Conservation (phyloP, 1,139 yeast genomes). For the Yamadazyma triangularis region DNA sequence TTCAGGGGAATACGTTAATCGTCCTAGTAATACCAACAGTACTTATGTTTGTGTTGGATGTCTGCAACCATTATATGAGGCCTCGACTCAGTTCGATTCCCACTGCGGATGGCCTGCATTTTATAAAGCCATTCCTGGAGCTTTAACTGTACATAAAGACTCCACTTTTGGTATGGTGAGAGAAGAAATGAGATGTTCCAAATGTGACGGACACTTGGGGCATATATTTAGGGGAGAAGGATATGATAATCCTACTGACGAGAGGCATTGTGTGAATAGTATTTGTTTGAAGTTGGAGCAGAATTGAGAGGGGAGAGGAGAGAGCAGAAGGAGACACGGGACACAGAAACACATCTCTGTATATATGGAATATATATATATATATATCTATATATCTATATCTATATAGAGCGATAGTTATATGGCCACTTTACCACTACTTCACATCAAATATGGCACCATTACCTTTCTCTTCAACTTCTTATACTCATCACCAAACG, state of each 20-base stretch:
- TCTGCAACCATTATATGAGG: conserved; percentile 68
- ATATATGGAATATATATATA: no score
- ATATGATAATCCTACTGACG: conserved; percentile 81
- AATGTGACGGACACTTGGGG: conserved; percentile 94
- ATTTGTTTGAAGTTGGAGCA: conserved; percentile 60
- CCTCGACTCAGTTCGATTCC: conserved; percentile 77
- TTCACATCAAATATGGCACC: no score
- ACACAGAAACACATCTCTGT: no score
- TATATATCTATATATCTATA: no score
- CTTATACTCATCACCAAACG: conserved; percentile 75
- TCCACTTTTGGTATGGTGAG: conserved; percentile 67
- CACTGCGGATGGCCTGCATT: conserved; percentile 99
- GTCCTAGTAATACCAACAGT: conserved; percentile 47
- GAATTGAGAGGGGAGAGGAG: background rate
- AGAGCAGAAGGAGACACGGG: no score
- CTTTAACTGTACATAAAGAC: conserved; percentile 63
- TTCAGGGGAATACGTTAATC: conserved; percentile 62
- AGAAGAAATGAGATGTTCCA: conserved; percentile 81
- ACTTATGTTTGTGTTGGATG: conserved; percentile 85
- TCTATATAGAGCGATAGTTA: no score
- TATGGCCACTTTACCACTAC: no score
- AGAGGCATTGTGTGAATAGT: conserved; percentile 92
- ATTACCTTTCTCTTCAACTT: conserved; percentile 58
- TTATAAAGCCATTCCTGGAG: conserved; percentile 81
- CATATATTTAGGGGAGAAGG: conserved; percentile 97